Percentiles rank a stretch among this genome's conserved stretches.
Evolutionary conservation across 202 grass and related monocot genomes (phyloP).

Genomic region (Setaria italica): DNA sequence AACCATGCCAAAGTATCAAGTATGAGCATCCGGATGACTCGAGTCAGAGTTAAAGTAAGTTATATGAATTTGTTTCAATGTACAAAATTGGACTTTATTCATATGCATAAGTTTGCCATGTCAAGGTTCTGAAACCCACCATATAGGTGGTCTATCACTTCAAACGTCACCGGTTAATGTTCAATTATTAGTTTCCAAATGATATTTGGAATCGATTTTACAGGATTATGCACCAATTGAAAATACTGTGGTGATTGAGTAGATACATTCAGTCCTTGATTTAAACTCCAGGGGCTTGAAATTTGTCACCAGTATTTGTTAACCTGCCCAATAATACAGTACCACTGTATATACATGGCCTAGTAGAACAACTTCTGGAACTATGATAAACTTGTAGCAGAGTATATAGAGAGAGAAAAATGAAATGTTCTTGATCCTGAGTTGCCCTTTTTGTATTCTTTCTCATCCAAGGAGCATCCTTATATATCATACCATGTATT

Average conservation of each 20-base stretch:
- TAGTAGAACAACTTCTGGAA: not conserved
- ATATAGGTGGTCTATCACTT: not conserved
- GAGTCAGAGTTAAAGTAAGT: not conserved
- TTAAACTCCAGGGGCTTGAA: not conserved
- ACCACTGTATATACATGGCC: not conserved
- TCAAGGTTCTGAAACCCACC: slow-evolving; percentile 1
- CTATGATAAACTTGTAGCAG: slow-evolving; percentile 1
- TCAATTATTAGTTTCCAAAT: not conserved
- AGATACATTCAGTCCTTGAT: not conserved
- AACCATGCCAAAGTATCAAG: not conserved
- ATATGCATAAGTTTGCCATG: not conserved
- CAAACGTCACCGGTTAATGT: not conserved
- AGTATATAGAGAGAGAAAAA: not conserved
- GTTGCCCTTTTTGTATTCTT: not conserved
- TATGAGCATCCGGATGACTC: not conserved
- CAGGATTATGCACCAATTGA: not conserved
- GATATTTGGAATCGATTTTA: slow-evolving; percentile 24
- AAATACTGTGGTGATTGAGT: not conserved
- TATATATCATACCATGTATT: slow-evolving; percentile 27
- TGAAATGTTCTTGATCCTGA: not conserved
- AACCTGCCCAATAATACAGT: not conserved
- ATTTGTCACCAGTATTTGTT: not conserved
- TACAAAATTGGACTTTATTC: not conserved
- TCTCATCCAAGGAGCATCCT: slow-evolving; percentile 11
- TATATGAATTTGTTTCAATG: not conserved